Base-by-base conservation (phyloP, 306 rosid genomes). In the Rosa multiflora region DNA sequence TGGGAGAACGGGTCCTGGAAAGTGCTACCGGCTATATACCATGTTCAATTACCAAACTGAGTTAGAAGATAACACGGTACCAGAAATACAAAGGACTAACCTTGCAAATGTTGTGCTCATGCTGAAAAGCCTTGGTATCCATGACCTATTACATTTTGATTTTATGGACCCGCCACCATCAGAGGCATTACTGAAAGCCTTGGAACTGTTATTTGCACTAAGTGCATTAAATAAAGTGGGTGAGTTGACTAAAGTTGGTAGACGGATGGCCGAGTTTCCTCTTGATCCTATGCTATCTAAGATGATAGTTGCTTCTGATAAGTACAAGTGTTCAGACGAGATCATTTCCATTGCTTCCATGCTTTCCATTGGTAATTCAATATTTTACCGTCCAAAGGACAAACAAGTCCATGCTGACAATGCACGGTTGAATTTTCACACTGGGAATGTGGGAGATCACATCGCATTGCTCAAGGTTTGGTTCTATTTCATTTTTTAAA, bases 131-230 rank as follows among this genome's bases (percentile, higher is more conserved):
- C 96, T 95, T 66, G 98, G 97, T 46, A 95, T 95, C 79, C 90
- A 91, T 64, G 98, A 95, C 82, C 80, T 93, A 39, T 55, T 93
- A 62, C 83, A 91, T 82, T 95, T 93, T 83, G 98, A 93, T 83
- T 95, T 93, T 81, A 95, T 95, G 99, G 99, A 95, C 82, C 99
- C 97, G 74, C 99, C 98, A 14, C 99, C 99, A 39, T 90, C 98
- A 43, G 96, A 95, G 84, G 97, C 99, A 64, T 84, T 95, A 72
- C 82, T 93, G 81, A 95, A 95, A 87, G 94, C 99, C 67, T 80
- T 95, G 83, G 99, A 95, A 84, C 82, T 92, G 81, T 92, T 95
- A 20, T 93, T 87, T 84, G 94, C 99, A 29, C 76, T 95, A 73
- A 85, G 93, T 84, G 99, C 99, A 11, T 79, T 95, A 49, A 95